Conservation (phyloP, 2,329 filamentous ascomycete genomes). For the Didymella keratinophila region DNA sequence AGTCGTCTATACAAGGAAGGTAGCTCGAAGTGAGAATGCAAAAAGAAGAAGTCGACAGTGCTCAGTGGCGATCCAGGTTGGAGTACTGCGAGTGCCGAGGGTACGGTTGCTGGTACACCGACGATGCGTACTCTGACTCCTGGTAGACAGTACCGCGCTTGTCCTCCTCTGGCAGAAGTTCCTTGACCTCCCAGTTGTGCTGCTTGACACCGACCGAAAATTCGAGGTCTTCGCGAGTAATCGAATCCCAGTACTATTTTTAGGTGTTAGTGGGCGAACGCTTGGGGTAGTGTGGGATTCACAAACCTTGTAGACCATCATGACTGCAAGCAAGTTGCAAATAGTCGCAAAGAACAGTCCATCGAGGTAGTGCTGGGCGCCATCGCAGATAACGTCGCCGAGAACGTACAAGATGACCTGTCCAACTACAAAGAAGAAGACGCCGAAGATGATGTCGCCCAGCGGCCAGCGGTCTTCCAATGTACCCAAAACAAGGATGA, state of each 20-base stretch:
- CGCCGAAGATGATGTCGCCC: conserved; percentile 87
- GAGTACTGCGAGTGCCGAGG: conserved; percentile 48
- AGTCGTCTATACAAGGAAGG: conserved; percentile 12
- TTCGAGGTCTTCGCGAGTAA: conserved; percentile 96
- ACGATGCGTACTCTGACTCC: conserved; percentile 65
- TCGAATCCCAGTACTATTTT: conserved; percentile 94
- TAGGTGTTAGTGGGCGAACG: conserved; percentile 28
- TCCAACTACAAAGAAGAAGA: conserved; percentile 89
- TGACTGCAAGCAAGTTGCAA: conserved; percentile 91
- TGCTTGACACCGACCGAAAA: conserved; percentile 95
- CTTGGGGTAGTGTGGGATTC: background rate
- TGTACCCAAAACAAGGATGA: conserved; percentile 86
- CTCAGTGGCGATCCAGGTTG: conserved; percentile 40
- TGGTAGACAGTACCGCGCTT: conserved; percentile 80
- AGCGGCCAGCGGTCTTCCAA: conserved; percentile 95
- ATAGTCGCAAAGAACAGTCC: conserved; percentile 93
- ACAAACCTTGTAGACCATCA: conserved; percentile 98
- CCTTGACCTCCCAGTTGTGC: conserved; percentile 99
- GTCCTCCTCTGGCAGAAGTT: conserved; percentile 77
- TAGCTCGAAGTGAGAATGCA: conserved; percentile 8
- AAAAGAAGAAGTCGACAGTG: conserved; percentile 1
- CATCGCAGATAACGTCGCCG: conserved; percentile 82
- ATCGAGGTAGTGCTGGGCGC: conserved; percentile 89
- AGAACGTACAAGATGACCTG: conserved; percentile 94
- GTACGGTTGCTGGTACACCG: conserved; percentile 51